These are phyloP conservation scores for Pezicula radicicola DNA, from an alignment of 2,329 filamentous ascomycete species.

Conservation along the genomic window DNA sequence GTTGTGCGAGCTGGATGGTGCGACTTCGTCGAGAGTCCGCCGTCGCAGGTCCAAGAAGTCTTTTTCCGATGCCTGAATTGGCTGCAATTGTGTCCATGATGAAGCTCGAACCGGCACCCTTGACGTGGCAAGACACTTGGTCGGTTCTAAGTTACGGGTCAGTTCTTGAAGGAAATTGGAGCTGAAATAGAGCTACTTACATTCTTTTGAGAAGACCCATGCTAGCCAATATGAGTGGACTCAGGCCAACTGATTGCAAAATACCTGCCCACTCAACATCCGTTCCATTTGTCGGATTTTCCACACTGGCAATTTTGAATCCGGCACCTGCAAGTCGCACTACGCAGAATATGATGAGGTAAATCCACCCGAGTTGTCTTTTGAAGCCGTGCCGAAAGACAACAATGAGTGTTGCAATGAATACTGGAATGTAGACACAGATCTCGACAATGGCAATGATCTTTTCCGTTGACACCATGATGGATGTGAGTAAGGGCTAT, in stretches of 20 bases:
- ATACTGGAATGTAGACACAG: conserved; percentile 21
- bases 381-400: conserved; percentile 21
- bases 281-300: conserved; percentile 20
- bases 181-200: conserved; percentile 11
- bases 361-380: conserved; percentile 31
- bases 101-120: conserved; percentile 2
- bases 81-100: neutral
- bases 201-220: conserved; percentile 24
- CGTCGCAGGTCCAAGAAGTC: conserved; percentile 1
- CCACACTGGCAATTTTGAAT: conserved; percentile 24
- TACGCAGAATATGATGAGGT: conserved; percentile 30
- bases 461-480: conserved; percentile 15
- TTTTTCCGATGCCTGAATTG: conserved; percentile 6
- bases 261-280: conserved; percentile 27
- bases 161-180: neutral
- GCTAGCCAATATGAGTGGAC: conserved; percentile 22
- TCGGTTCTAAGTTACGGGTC: conserved; percentile 12
- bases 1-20: conserved; percentile 22
- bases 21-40: conserved; percentile 22
- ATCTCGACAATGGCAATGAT: conserved; percentile 22
- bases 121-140: conserved; percentile 16
- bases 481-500: neutral
- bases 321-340: conserved; percentile 27
- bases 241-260: conserved; percentile 23
- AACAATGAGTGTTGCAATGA: conserved; percentile 17